Conservation (phyloP, 495 filamentous ascomycete genomes). For the Penicillium goetzii region DNA sequence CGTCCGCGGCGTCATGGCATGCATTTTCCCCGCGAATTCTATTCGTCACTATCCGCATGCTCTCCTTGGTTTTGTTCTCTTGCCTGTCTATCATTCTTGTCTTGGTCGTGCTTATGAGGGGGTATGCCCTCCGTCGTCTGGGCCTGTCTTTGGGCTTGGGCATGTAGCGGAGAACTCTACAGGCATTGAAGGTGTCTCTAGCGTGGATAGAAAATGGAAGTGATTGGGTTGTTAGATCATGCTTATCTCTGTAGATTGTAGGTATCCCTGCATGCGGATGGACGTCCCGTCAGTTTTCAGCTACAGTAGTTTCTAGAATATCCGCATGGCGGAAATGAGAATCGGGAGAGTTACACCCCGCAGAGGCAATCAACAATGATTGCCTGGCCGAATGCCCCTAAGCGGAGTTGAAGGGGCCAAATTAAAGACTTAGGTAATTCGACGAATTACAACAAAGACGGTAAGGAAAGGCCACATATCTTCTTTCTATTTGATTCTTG, state of each 20-base stretch:
- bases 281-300: too few species aligned
- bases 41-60: neutral
- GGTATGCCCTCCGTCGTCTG: neutral
- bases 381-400: neutral
- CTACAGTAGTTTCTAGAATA: too few species aligned
- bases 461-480: too few species aligned
- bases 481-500: neutral
- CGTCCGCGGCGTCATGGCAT: constrained; percentile 16
- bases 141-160: neutral
- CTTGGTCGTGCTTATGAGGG: neutral
- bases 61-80: neutral
- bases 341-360: too few species aligned
- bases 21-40: constrained; percentile 1
- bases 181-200: neutral
- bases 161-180: neutral
- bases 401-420: neutral
- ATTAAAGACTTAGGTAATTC: neutral
- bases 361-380: too few species aligned
- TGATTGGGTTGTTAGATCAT: neutral
- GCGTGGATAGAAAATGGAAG: neutral
- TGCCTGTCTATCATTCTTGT: neutral
- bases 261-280: neutral
- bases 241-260: neutral
- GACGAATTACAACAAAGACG: neutral
- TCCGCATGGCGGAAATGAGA: too few species aligned